Base-by-base conservation (phyloP, 176 grass and related monocot species). In the Carex kokanica region DNA sequence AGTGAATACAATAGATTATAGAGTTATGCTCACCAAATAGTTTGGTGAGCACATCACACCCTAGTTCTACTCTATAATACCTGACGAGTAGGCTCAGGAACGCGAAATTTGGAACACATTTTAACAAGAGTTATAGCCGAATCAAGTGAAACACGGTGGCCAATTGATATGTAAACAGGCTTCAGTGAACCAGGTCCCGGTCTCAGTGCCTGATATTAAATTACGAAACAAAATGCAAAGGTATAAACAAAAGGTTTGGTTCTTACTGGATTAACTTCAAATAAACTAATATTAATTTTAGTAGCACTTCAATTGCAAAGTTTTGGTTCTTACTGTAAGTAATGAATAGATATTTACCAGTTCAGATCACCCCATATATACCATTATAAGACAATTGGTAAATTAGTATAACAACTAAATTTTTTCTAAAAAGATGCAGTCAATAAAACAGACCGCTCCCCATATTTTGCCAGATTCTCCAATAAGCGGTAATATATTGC, bases 81-180 rank as follows among this genome's bases (percentile, higher is more conserved):
- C 95, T 98, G 92, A 16, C 89, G 84, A 58, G 82, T 88, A 55
- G 95, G 92, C 64, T 98, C 92, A 63, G 92, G 92, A 87, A 98
- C 60, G 17, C 95, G 95, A 54, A 93, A 98, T 88, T 88, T 98
- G 57, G 86, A 89, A 53, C 80, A 91, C 8, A 83, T 32, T 65
- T 91, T 95, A 59, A 94, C 89, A 66, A 91, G 25, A 3, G 6
- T 86, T 47, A 71, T 71, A 20, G 92, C 92, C 43, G 95, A 89
- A 71, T 88, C 79, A 53, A 98, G 92, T 0, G 92, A 94, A 86
- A 98, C 87, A 17, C 87, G 89, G 92, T 95, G 92, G 18, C 92
- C 95, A 83, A 84, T 70, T 83, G 95, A 98, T 31, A 93, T 79
- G 51, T 94, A 95, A 80, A 98, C 83, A 38, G 92, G 92, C 59